Conservation (phyloP, 2,329 filamentous ascomycete species). For the Cladosporium colombiae region DNA sequence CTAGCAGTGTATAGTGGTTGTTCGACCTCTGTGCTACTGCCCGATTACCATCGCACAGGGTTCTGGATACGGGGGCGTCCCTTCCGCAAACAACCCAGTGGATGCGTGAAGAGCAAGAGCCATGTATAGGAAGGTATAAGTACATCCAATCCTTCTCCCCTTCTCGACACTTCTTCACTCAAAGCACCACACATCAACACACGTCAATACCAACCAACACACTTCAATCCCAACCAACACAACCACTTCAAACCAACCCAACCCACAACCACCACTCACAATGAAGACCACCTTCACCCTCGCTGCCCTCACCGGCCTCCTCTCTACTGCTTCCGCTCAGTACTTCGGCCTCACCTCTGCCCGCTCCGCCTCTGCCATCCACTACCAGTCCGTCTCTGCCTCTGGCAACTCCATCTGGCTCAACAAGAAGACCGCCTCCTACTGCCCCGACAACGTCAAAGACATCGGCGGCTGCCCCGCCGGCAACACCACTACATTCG, state of each 20-base stretch:
- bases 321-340: conserved; percentile 25
- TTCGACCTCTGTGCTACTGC: conserved; percentile 7
- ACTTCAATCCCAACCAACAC: conserved; percentile 1
- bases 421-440: conserved; percentile 32
- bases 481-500: conserved; percentile 27
- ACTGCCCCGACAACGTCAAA: conserved; percentile 32
- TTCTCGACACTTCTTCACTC: background rate
- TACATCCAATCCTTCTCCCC: background rate
- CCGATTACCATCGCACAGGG: conserved; percentile 6
- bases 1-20: conserved; percentile 3
- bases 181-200: conserved; percentile 4
- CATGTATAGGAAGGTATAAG: conserved; percentile 11
- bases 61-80: background rate
- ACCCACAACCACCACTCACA: conserved; percentile 8
- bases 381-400: conserved; percentile 32
- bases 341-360: conserved; percentile 33
- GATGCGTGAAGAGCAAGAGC: background rate
- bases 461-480: conserved; percentile 28
- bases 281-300: conserved; percentile 29
- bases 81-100: conserved; percentile 7
- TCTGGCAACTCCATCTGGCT: conserved; percentile 31
- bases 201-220: too few species aligned
- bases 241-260: background rate
- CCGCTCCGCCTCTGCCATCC: conserved; percentile 32
- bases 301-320: conserved; percentile 24